A percentile compares a stretch with the other conserved stretches of the same genome.
phyloP scores from a whole-genome alignment of 2,329 filamentous ascomycete species.

The Pseudocercospora fijiensis region DNA sequence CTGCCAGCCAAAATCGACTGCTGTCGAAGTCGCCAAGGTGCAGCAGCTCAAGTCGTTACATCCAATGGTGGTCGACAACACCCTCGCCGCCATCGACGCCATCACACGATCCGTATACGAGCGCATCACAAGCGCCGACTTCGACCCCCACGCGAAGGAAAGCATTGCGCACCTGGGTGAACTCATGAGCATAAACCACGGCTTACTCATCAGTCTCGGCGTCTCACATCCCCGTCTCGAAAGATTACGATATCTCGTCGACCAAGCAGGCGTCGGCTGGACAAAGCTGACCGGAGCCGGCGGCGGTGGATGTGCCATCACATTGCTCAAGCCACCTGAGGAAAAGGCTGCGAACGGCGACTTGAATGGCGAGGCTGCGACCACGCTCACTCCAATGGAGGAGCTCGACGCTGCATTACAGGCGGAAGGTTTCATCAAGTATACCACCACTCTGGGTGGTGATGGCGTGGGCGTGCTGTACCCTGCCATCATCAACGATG shows the following conservation, averaged over 20 bases:
- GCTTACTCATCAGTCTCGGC: conserved; percentile 82
- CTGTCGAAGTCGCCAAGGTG: conserved; percentile 84
- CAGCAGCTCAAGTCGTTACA: conserved; percentile 67
- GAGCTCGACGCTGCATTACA: conserved; percentile 62
- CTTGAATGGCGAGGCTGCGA: conserved; percentile 21
- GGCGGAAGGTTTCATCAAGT: conserved; percentile 70
- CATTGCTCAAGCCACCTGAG: conserved; percentile 66
- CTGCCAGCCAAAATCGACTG: conserved; percentile 80
- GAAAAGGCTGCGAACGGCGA: conserved; percentile 3
- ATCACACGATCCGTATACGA: conserved; percentile 61
- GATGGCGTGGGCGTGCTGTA: conserved; percentile 93
- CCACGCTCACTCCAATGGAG: conserved; percentile 43
- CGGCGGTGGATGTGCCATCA: conserved; percentile 93
- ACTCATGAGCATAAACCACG: conserved; percentile 91
- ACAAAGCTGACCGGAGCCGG: conserved; percentile 96
- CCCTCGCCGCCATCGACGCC: conserved; percentile 81
- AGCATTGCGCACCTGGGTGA: conserved; percentile 76
- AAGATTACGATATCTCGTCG: conserved; percentile 84
- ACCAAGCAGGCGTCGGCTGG: conserved; percentile 88
- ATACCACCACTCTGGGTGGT: conserved; percentile 85
- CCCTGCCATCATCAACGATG: conserved; percentile 87
- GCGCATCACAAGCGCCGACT: conserved; percentile 58
- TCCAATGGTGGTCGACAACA: conserved; percentile 73
- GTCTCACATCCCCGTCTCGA: conserved; percentile 94
- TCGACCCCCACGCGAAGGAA: conserved; percentile 63